phyloP scores from a whole-genome alignment of 2,329 filamentous ascomycete species.

The Xylariaceae sp. region DNA sequence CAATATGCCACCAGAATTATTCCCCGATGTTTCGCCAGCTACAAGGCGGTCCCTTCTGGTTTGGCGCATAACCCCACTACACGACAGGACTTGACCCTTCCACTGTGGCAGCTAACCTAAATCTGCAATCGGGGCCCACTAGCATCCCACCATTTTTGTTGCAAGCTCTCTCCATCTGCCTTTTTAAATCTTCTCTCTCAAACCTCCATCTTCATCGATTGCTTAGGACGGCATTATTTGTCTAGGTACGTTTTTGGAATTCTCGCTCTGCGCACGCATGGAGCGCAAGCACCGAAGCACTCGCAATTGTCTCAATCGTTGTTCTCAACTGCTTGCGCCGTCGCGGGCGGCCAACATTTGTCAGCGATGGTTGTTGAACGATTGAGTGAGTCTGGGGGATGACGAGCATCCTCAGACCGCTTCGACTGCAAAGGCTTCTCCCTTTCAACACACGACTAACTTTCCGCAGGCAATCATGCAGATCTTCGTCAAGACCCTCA shows the following conservation, averaged over 20 bases:
- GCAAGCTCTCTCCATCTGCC: conserved; percentile 15
- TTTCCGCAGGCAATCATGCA: conserved; percentile 60
- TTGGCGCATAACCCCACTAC: conserved; percentile 2
- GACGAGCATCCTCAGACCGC: no score
- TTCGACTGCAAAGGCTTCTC: background rate
- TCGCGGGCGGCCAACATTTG: no score
- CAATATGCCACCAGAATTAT: background rate
- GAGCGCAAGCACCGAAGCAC: no score
- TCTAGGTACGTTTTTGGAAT: conserved; percentile 52
- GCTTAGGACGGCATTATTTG: conserved; percentile 59
- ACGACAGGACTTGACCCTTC: background rate
- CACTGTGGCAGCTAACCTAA: background rate
- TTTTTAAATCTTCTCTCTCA: conserved; percentile 28
- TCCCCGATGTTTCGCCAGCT: conserved; percentile 17
- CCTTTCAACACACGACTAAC: conserved; percentile 17
- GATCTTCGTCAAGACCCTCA: conserved; percentile 80
- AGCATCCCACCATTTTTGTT: conserved; percentile 18
- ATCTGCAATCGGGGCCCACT: conserved; percentile 6
- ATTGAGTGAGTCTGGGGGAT: no score
- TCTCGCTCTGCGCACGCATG: no score
- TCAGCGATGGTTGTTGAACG: no score
- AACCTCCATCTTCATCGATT: conserved; percentile 49
- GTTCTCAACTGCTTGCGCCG: no score
- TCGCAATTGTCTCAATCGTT: no score
- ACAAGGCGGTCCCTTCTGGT: background rate